Conservation (phyloP, 192 early-diverging fungal species). For the Rhizoclosmatium globosum region DNA sequence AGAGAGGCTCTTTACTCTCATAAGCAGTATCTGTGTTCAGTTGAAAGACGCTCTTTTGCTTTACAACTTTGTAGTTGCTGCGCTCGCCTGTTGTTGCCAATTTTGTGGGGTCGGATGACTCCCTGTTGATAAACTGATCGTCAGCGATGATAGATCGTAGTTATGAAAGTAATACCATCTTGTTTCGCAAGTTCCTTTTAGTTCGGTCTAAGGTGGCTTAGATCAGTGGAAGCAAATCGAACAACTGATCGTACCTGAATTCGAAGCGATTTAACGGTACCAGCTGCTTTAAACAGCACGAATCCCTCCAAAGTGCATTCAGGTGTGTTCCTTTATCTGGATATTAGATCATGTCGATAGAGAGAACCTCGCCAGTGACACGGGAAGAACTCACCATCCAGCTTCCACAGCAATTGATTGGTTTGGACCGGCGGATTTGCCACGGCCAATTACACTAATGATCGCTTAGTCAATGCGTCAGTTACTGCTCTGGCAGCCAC, state of each 20-base stretch:
- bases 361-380: too few relatives aligned
- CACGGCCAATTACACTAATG: neutral
- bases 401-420: neutral
- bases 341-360: too few relatives aligned
- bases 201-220: neutral
- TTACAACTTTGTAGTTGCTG: neutral
- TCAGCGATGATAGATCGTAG: too few relatives aligned
- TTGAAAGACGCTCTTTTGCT: conserved; percentile 13
- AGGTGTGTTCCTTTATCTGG: too few relatives aligned
- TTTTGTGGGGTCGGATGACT: too few relatives aligned
- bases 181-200: conserved; percentile 24
- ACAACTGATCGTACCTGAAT: neutral
- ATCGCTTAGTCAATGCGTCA: neutral
- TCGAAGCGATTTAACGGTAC: conserved; percentile 20
- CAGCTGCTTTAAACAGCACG: conserved; percentile 15
- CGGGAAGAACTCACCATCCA: neutral
- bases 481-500: too few relatives aligned
- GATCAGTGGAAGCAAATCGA: too few relatives aligned
- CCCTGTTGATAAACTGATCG: too few relatives aligned
- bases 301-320: neutral
- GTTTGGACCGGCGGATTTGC: neutral
- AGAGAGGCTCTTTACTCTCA: conserved; percentile 24
- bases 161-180: neutral
- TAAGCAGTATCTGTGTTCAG: conserved; percentile 20
- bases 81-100: neutral